A percentile compares a stretch with the other conserved stretches of the same genome.
Evolutionary conservation across 2,329 filamentous ascomycete species (phyloP).

Genomic region (Fusarium marasasianum): DNA sequence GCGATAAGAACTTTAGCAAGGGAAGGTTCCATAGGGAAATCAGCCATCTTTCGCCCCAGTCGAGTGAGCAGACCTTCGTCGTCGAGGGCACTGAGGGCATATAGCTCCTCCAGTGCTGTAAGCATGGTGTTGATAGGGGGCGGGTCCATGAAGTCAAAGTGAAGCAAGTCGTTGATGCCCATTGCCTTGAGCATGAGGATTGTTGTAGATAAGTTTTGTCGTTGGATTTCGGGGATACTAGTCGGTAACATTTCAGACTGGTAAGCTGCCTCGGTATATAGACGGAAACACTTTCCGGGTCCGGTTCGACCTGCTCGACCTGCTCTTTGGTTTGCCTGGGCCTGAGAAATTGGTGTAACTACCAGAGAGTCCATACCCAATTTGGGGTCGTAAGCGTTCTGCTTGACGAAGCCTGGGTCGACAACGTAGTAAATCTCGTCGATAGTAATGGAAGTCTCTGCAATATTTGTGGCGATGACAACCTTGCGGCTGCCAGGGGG

Average conservation of each 20-base stretch:
- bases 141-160: slow-evolving; percentile 99
- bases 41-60: slow-evolving; percentile 94
- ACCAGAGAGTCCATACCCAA: slow-evolving; percentile 97
- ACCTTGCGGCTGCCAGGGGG: slow-evolving; percentile 89
- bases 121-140: slow-evolving; percentile 98
- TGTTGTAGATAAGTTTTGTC: slow-evolving; percentile 90
- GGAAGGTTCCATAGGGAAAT: slow-evolving; percentile 97
- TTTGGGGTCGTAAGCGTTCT: slow-evolving; percentile 96
- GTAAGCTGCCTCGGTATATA: slow-evolving; percentile 95
- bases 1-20: slow-evolving; percentile 91
- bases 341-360: slow-evolving; percentile 95
- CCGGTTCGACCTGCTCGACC: slow-evolving; percentile 94
- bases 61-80: slow-evolving; percentile 95
- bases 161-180: slow-evolving; percentile 96
- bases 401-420: slow-evolving; percentile 97
- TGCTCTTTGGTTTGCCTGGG: slow-evolving; percentile 93
- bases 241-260: slow-evolving; percentile 98
- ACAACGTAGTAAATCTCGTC: slow-evolving; percentile 98
- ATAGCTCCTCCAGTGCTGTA: slow-evolving; percentile 93
- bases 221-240: slow-evolving; percentile 94
- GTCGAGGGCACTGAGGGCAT: slow-evolving; percentile 89
- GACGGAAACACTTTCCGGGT: slow-evolving; percentile 92
- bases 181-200: slow-evolving; percentile 99
- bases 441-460: slow-evolving; percentile 97
- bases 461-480: slow-evolving; percentile 97